phyloP scores from a whole-genome alignment of 148 eudicot species.

The Chenopodium berlandieri region DNA sequence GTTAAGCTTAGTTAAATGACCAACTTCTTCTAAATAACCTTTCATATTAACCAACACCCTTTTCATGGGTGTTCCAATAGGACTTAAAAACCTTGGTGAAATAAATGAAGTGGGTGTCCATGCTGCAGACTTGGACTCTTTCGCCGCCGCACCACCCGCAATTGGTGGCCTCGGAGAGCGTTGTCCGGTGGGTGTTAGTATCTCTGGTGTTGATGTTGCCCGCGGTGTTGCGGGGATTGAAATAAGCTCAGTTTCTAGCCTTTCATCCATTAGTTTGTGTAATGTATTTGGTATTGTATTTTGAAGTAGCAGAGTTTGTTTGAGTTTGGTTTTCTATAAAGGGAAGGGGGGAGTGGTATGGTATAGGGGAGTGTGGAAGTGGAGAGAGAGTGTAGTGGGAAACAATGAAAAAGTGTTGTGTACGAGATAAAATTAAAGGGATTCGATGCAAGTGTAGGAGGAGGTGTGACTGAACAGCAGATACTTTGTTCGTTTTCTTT shows the following conservation, averaged over 20 bases:
- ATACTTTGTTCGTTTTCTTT: no score
- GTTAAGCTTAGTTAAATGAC: constrained; percentile 87
- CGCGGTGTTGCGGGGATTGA: constrained; percentile 93
- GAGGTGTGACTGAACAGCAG: no score
- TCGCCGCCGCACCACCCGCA: constrained; percentile 1
- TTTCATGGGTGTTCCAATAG: constrained; percentile 97
- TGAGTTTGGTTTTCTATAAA: background rate
- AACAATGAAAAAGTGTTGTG: background rate
- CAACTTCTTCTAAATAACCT: constrained; percentile 85
- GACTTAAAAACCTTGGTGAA: constrained; percentile 85
- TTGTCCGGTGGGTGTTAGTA: constrained; percentile 66
- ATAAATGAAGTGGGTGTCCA: constrained; percentile 94
- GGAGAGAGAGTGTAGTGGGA: background rate
- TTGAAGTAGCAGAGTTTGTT: no score
- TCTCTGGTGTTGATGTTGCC: constrained; percentile 77
- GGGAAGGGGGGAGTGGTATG: background rate
- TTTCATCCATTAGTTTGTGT: constrained; percentile 57
- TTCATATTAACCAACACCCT: constrained; percentile 87
- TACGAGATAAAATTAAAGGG: constrained; percentile 2
- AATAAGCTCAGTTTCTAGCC: constrained; percentile 79
- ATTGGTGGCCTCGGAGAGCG: constrained; percentile 56
- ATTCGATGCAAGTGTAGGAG: constrained; percentile 2
- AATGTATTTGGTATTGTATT: background rate
- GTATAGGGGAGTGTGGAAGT: background rate
- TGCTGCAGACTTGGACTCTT: constrained; percentile 35